Conservation (phyloP, 1,139 yeast genomes). For the Candida mesenterica region DNA sequence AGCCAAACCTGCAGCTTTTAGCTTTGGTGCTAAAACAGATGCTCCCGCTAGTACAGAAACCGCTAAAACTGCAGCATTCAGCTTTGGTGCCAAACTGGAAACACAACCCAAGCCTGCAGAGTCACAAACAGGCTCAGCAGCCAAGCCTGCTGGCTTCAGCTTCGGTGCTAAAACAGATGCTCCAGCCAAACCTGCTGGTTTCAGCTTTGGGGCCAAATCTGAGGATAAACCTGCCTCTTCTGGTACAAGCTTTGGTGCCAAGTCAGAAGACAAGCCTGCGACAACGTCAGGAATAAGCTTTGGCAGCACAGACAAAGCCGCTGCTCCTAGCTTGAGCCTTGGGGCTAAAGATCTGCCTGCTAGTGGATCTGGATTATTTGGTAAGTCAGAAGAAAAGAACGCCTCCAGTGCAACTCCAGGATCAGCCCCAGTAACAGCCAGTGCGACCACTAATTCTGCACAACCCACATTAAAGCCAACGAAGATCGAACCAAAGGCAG, state of each 20-base stretch:
- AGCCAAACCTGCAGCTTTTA: constrained; percentile 17
- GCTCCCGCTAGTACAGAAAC: no score
- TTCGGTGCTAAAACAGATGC: constrained; percentile 16
- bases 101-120: not conserved
- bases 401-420: constrained; percentile 2
- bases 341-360: no score
- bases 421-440: constrained; percentile 4
- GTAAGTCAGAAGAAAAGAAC: constrained; percentile 4
- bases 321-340: not conserved
- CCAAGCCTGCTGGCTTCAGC: constrained; percentile 19
- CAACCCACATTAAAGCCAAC: constrained; percentile 41
- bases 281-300: not conserved
- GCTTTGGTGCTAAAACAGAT: constrained; percentile 16
- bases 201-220: constrained; percentile 13
- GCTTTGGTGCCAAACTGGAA: constrained; percentile 25
- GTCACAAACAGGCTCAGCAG: not conserved
- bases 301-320: not conserved
- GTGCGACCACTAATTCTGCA: constrained; percentile 17
- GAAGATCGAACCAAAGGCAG: constrained; percentile 62
- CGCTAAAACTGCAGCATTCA: constrained; percentile 18
- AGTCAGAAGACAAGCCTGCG: constrained; percentile 6
- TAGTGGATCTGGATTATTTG: constrained; percentile 14
- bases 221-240: constrained; percentile 5
- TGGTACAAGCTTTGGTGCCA: constrained; percentile 11
- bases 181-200: constrained; percentile 16